Percentiles rank a stretch among this genome's conserved stretches.
These are phyloP conservation scores for Austroboletus niveus DNA, from an alignment of 1,284 basidiomycete species.

Conservation along the genomic window DNA sequence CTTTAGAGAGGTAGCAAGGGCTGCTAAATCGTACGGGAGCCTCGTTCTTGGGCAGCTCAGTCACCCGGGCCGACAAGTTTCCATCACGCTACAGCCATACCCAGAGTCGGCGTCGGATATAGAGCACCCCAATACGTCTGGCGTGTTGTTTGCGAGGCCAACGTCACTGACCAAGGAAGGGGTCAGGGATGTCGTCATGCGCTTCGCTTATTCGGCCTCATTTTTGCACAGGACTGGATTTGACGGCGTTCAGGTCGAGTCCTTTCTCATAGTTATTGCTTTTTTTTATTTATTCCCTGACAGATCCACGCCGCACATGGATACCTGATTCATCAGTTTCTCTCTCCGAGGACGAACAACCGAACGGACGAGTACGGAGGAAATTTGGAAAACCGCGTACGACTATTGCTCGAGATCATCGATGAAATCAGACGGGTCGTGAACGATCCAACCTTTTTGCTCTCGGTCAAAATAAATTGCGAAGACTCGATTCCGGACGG, in stretches of 20 bases:
- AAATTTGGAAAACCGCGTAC: slow-evolving; percentile 43
- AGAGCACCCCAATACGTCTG: slow-evolving; percentile 35
- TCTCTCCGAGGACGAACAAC: slow-evolving; percentile 44
- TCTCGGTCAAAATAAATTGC: slow-evolving; percentile 48
- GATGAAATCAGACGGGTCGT: slow-evolving; percentile 31
- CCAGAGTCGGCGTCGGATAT: slow-evolving; percentile 33
- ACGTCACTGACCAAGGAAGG: slow-evolving; percentile 29
- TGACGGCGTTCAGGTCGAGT: slow-evolving; percentile 29
- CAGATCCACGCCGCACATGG: slow-evolving; percentile 48
- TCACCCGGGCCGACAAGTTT: slow-evolving; percentile 34
- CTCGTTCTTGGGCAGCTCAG: slow-evolving; percentile 32
- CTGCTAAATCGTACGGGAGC: slow-evolving; percentile 31
- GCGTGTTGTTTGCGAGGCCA: slow-evolving; percentile 32
- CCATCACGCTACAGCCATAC: slow-evolving; percentile 36
- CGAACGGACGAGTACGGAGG: slow-evolving; percentile 56
- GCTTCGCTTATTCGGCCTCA: slow-evolving; percentile 29
- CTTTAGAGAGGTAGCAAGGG: slow-evolving; percentile 23
- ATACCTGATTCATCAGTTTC: slow-evolving; percentile 40
- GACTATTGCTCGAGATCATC: slow-evolving; percentile 37
- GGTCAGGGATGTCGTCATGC: slow-evolving; percentile 29
- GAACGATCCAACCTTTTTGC: slow-evolving; percentile 36
- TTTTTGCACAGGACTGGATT: slow-evolving; percentile 30
- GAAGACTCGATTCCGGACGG: slow-evolving; percentile 28
- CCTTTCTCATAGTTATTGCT: neutral
- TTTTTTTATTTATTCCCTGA: neutral